These are phyloP conservation scores for Pouteria campechiana DNA, from an alignment of 179 eudicot genomes.

Conservation along the genomic window DNA sequence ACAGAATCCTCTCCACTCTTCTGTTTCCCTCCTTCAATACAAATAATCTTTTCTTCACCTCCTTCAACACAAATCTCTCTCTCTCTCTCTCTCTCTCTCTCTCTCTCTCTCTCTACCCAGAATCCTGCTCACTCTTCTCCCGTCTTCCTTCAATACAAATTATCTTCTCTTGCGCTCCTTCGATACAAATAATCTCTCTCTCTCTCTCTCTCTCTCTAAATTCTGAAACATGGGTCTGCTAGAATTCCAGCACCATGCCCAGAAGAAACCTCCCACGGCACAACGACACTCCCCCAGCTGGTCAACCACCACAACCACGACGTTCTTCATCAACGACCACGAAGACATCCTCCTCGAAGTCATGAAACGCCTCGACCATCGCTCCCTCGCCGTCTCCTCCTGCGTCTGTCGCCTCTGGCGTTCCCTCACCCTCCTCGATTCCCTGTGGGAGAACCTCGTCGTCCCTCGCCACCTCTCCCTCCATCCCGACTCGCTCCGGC, in stretches of 20 bases:
- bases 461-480: conserved; percentile 59
- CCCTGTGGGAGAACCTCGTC: conserved; percentile 72
- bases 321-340: conserved; percentile 48
- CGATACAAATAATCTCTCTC: not conserved
- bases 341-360: conserved; percentile 45
- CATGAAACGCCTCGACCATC: conserved; percentile 49
- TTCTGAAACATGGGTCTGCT: not conserved
- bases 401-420: conserved; percentile 63
- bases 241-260: too few species aligned
- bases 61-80: not conserved
- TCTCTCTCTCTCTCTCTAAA: not conserved
- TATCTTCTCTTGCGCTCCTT: not conserved
- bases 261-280: too few species aligned
- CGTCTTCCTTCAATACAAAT: conserved; percentile 1
- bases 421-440: conserved; percentile 32
- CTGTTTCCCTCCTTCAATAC: not conserved
- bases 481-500: conserved; percentile 21
- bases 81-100: not conserved
- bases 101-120: not conserved
- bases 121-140: not conserved
- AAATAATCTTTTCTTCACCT: not conserved
- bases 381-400: conserved; percentile 37
- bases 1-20: not conserved
- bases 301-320: not conserved
- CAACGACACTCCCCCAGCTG: not conserved